These are phyloP conservation scores for Phytophthora lateralis DNA, from an alignment of 352 stramenopile species.

Conservation along the genomic window DNA sequence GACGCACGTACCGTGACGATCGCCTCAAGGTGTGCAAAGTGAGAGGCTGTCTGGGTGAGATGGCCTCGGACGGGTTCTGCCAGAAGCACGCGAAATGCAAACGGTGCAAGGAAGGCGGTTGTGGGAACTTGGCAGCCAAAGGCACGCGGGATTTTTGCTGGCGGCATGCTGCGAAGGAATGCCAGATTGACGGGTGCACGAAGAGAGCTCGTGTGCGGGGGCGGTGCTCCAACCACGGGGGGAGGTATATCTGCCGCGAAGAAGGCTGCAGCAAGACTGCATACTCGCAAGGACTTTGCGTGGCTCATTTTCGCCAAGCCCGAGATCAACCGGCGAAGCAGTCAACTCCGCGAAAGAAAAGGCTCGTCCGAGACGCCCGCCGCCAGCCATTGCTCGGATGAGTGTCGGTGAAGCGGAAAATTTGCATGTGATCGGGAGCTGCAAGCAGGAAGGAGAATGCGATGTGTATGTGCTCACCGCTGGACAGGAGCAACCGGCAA, in stretches of 20 bases:
- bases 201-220: slow-evolving; percentile 3
- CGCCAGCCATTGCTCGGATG: background rate
- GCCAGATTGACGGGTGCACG: slow-evolving; percentile 3
- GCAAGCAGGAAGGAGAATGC: slow-evolving; percentile 1
- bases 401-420: slow-evolving; percentile 8
- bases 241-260: slow-evolving; percentile 1
- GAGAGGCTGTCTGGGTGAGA: slow-evolving; percentile 1
- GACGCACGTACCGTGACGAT: background rate
- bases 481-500: slow-evolving; percentile 6
- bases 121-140: slow-evolving; percentile 3
- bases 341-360: background rate
- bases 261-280: slow-evolving; percentile 8
- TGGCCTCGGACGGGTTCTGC: slow-evolving; percentile 10
- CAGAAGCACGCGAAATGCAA: slow-evolving; percentile 5
- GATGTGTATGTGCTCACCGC: slow-evolving; percentile 22
- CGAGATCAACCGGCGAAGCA: background rate
- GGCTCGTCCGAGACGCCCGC: background rate
- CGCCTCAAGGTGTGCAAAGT: slow-evolving; percentile 5
- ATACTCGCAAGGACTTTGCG: slow-evolving; percentile 8
- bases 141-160: background rate
- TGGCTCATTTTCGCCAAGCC: background rate
- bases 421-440: slow-evolving; percentile 16
- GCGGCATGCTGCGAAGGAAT: slow-evolving; percentile 2
- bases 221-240: slow-evolving; percentile 9
- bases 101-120: slow-evolving; percentile 6